Percentiles rank a stretch among this genome's conserved stretches.
Evolutionary conservation across 2,329 filamentous ascomycete species (phyloP).

Genomic region (Aspergillus pseudotamarii): DNA sequence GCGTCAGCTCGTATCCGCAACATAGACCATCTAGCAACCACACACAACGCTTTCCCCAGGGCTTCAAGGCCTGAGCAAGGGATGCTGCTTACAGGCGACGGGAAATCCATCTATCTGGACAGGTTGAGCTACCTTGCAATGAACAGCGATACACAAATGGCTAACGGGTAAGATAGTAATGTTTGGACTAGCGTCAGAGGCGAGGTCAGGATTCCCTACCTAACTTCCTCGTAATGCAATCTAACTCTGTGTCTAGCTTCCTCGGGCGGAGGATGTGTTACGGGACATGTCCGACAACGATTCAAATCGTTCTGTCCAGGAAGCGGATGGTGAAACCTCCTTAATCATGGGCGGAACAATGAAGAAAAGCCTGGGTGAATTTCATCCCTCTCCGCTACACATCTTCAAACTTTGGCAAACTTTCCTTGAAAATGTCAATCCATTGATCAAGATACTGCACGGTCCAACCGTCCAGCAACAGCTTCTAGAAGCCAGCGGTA

Average conservation of each 20-base stretch:
- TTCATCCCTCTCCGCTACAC: slow-evolving; percentile 25
- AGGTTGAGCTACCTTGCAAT: background rate
- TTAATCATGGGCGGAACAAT: background rate
- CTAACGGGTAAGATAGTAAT: slow-evolving; percentile 10
- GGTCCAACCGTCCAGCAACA: slow-evolving; percentile 64
- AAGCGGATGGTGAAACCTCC: slow-evolving; percentile 1
- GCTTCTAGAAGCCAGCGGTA: slow-evolving; percentile 63
- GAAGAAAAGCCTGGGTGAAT: slow-evolving; percentile 4
- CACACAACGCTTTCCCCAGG: background rate
- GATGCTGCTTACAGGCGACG: slow-evolving; percentile 6
- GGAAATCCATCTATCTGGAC: slow-evolving; percentile 11
- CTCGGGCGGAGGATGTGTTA: slow-evolving; percentile 6
- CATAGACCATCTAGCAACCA: background rate
- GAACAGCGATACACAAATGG: background rate
- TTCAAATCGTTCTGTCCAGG: background rate
- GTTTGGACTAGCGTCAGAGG: slow-evolving; percentile 10
- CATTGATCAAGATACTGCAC: slow-evolving; percentile 68
- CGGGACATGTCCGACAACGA: slow-evolving; percentile 7
- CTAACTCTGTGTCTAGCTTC: slow-evolving; percentile 1
- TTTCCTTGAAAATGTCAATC: slow-evolving; percentile 70
- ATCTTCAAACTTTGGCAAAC: slow-evolving; percentile 61
- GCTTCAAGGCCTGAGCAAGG: background rate
- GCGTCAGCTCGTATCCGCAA: background rate
- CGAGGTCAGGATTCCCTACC: slow-evolving; percentile 1
- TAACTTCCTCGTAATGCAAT: background rate